These are phyloP conservation scores for Coemansia sp. DNA, from an alignment of 192 early-diverging fungal genomes.

Conservation along the genomic window DNA sequence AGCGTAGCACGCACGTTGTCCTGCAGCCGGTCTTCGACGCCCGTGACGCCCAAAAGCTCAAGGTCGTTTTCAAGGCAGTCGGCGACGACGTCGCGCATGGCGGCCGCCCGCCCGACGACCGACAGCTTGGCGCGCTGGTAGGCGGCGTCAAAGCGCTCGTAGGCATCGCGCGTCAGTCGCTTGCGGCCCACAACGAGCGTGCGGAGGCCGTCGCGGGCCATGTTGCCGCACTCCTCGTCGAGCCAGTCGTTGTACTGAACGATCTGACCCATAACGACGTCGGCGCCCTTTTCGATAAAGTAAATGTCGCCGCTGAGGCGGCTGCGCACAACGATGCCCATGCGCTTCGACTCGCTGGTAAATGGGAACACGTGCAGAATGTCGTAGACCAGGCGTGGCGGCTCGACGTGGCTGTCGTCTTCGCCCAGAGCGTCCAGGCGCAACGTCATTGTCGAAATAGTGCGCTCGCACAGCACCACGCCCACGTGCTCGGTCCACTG, in stretches of 20 bases:
- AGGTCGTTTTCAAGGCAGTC: slow-evolving; percentile 80
- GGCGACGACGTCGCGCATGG: slow-evolving; percentile 68
- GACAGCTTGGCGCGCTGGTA: slow-evolving; percentile 75
- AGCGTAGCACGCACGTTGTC: slow-evolving; percentile 89
- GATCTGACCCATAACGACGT: slow-evolving; percentile 85
- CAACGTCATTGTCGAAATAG: slow-evolving; percentile 69
- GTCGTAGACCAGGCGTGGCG: slow-evolving; percentile 64
- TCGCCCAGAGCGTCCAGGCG: slow-evolving; percentile 54
- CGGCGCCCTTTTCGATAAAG: slow-evolving; percentile 95
- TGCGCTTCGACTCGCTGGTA: slow-evolving; percentile 96
- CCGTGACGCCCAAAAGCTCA: slow-evolving; percentile 90
- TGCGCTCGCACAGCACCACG: slow-evolving; percentile 77
- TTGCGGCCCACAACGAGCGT: slow-evolving; percentile 93
- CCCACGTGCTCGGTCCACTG: slow-evolving; percentile 91
- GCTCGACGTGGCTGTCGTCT: slow-evolving; percentile 24
- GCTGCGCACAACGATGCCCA: slow-evolving; percentile 91
- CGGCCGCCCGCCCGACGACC: slow-evolving; percentile 69
- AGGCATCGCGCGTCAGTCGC: slow-evolving; percentile 71
- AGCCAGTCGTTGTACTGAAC: slow-evolving; percentile 95
- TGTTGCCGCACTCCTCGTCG: slow-evolving; percentile 96
- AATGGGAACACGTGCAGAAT: slow-evolving; percentile 97
- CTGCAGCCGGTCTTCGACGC: slow-evolving; percentile 96
- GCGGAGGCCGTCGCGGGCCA: slow-evolving; percentile 93
- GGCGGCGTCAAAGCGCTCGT: slow-evolving; percentile 65
- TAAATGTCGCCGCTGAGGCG: slow-evolving; percentile 70